These are phyloP conservation scores for Candida incommunis DNA, from an alignment of 805 yeast genomes.

Conservation along the genomic window DNA sequence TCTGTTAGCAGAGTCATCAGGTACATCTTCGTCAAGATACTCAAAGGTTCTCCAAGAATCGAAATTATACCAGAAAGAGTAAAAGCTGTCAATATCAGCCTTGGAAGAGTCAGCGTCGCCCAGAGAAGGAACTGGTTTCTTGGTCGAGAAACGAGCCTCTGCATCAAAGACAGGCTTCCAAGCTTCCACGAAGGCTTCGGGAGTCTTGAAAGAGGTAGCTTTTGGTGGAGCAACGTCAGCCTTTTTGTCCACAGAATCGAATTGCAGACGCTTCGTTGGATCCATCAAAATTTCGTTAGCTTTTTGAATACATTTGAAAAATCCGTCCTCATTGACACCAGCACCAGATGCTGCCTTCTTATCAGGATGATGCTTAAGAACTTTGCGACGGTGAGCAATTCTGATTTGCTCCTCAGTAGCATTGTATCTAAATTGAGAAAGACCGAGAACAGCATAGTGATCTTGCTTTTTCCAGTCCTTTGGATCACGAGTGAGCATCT, in stretches of 20 bases:
- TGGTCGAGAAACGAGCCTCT: slow-evolving; percentile 86
- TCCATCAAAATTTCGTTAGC: slow-evolving; percentile 85
- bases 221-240: slow-evolving; percentile 78
- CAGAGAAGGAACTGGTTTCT: slow-evolving; percentile 73
- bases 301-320: slow-evolving; percentile 96
- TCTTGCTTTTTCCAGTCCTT: slow-evolving; percentile 97
- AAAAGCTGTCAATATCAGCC: slow-evolving; percentile 75
- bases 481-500: slow-evolving; percentile 78
- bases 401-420: slow-evolving; percentile 90
- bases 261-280: slow-evolving; percentile 77
- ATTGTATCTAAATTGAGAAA: slow-evolving; percentile 76
- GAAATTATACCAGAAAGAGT: slow-evolving; percentile 82
- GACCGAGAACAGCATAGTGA: slow-evolving; percentile 90
- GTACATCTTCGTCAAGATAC: slow-evolving; percentile 96
- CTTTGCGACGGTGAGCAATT: slow-evolving; percentile 94
- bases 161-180: slow-evolving; percentile 87
- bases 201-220: slow-evolving; percentile 27
- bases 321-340: slow-evolving; percentile 76
- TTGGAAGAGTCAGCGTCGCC: slow-evolving; percentile 58
- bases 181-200: slow-evolving; percentile 78
- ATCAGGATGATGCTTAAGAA: slow-evolving; percentile 95
- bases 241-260: slow-evolving; percentile 82
- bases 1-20: slow-evolving; percentile 98
- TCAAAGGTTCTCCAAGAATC: slow-evolving; percentile 98
- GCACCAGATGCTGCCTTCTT: slow-evolving; percentile 88